Base-by-base conservation (phyloP, 1,139 yeast genomes). In the Suhomyces bokatorum region DNA sequence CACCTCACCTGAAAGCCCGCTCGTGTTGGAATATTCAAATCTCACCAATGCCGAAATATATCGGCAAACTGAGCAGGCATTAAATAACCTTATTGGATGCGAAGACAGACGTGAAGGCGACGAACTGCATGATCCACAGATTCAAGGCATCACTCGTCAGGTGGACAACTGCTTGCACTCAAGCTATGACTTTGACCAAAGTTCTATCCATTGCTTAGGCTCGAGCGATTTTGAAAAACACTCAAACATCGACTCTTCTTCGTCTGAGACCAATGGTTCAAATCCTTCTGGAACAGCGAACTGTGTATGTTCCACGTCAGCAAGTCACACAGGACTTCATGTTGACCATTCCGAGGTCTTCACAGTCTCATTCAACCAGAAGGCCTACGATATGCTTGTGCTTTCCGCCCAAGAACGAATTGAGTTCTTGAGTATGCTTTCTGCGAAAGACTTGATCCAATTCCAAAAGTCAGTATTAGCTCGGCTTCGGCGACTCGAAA, bases 401-500 rank as follows among this genome's bases (percentile, higher is more conserved):
- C 26, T 42, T 11, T 12, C 28, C 7, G 4, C 11, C 11, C 16
- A 29, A 7, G 15, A 40, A 13, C 14, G 6, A 10, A 11, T 14
- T 7, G 24, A 20, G 9, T 29, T 42, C 6, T 30, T 42, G 13
- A 24, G 6, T 20, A 5, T 12, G 6, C 38, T 42, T 22, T 10
- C 37, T 11, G 6, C 20, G 2, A 9, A 14, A 11, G 35, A 42
- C 10, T 29, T 42, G 8, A 37, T 22, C 20, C 8, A 28, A 11
- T 42, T 27, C 35, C 44, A 42, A 10, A 32, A 37, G 16, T 13
- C 33, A 2, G 35, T 42, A 8, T 6, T 29, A 12, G 32, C 35
- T 1, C 14, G 34, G 16, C 16, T 42, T 5, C 34, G 35, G 2
- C 34, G 31, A 1, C 35, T 41, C 12, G 37, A 40, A 11, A 16